phyloP scores from a whole-genome alignment of 768 basidiomycete species.

The Kwoniella sp. region DNA sequence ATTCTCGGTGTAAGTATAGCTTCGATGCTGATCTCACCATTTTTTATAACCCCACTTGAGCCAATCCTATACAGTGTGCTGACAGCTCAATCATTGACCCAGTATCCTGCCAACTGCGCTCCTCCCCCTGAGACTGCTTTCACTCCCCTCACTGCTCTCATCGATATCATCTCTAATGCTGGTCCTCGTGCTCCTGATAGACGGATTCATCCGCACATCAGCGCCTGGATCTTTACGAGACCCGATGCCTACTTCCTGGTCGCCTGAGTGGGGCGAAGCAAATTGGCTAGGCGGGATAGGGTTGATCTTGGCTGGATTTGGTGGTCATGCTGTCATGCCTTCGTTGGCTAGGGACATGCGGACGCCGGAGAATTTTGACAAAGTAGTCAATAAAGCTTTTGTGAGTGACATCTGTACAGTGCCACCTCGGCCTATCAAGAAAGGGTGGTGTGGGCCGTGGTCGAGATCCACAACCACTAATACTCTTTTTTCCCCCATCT shows the following conservation, averaged over 20 bases:
- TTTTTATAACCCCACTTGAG: too few relatives aligned
- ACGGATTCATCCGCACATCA: slow-evolving; percentile 67
- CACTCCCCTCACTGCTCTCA: slow-evolving; percentile 77
- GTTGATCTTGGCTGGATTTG: slow-evolving; percentile 91
- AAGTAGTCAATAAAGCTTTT: slow-evolving; percentile 75
- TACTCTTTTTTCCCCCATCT: not conserved
- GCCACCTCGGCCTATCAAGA: not conserved
- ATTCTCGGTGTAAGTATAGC: slow-evolving; percentile 65
- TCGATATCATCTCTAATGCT: slow-evolving; percentile 77
- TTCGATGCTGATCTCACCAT: not conserved
- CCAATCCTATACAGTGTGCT: not conserved
- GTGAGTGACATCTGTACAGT: slow-evolving; percentile 59
- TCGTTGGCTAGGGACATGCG: slow-evolving; percentile 86
- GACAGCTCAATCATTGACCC: slow-evolving; percentile 10
- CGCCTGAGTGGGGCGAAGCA: slow-evolving; percentile 59
- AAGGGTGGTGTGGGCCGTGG: too few relatives aligned
- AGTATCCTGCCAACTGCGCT: slow-evolving; percentile 84
- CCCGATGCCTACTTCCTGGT: slow-evolving; percentile 70
- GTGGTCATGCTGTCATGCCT: slow-evolving; percentile 90
- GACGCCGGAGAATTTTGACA: slow-evolving; percentile 75
- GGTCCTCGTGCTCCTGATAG: slow-evolving; percentile 74
- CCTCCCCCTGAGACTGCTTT: slow-evolving; percentile 80
- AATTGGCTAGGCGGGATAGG: slow-evolving; percentile 81
- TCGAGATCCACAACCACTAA: too few relatives aligned
- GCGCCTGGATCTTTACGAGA: slow-evolving; percentile 71